Evolutionary conservation across 2,329 filamentous ascomycete genomes (phyloP).

Genomic region (Sporothrix inflata): DNA sequence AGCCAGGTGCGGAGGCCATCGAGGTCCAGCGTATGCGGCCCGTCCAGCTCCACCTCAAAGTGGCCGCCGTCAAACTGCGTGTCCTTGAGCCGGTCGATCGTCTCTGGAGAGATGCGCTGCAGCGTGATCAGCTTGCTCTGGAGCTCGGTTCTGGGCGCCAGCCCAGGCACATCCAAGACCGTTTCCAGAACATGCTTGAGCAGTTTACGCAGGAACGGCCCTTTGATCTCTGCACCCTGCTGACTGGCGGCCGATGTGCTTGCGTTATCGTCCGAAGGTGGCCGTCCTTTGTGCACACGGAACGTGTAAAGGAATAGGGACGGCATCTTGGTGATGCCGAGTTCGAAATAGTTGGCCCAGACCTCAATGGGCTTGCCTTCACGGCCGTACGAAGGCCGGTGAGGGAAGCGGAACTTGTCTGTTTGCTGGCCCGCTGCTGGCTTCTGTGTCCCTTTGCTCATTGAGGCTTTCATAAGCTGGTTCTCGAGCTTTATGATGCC

Average conservation of each 20-base stretch:
- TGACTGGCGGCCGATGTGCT: slow-evolving; percentile 30
- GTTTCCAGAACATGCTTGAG: slow-evolving; percentile 39
- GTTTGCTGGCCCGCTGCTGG: background rate
- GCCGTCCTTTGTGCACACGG: slow-evolving; percentile 38
- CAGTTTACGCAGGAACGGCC: slow-evolving; percentile 31
- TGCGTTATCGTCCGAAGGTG: slow-evolving; percentile 32
- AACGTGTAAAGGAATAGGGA: slow-evolving; percentile 53
- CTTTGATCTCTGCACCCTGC: slow-evolving; percentile 27
- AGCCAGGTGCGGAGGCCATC: slow-evolving; percentile 51
- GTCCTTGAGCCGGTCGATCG: slow-evolving; percentile 24
- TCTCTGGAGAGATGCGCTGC: slow-evolving; percentile 17
- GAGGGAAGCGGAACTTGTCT: slow-evolving; percentile 42
- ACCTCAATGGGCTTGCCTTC: slow-evolving; percentile 49
- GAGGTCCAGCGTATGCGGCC: slow-evolving; percentile 48
- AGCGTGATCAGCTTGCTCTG: slow-evolving; percentile 33
- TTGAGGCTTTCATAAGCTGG: slow-evolving; percentile 30
- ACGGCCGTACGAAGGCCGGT: slow-evolving; percentile 54
- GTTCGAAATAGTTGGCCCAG: slow-evolving; percentile 59
- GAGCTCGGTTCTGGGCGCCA: slow-evolving; percentile 36
- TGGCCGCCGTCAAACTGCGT: slow-evolving; percentile 27
- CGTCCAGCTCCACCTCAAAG: slow-evolving; percentile 47
- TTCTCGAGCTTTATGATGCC: slow-evolving; percentile 38
- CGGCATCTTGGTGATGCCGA: slow-evolving; percentile 44
- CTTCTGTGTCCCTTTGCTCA: background rate
- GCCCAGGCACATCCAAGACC: slow-evolving; percentile 40